Evolutionary conservation across 192 early-diverging fungal species (phyloP).

Genomic region (Coemansia sp.): DNA sequence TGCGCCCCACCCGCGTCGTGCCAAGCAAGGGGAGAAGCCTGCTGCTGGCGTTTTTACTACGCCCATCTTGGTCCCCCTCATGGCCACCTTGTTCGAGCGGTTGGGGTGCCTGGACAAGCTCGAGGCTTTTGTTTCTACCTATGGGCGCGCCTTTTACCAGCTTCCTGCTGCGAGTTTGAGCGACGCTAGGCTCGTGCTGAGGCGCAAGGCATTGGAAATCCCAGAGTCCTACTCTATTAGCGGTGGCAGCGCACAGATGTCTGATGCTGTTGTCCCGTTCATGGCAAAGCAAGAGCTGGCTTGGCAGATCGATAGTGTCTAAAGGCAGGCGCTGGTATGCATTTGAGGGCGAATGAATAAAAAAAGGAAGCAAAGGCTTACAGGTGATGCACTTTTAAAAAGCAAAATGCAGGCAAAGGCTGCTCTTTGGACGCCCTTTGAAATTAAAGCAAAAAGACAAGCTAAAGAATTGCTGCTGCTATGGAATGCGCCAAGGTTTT

Average conservation of each 20-base stretch:
- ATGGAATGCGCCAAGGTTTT: neutral
- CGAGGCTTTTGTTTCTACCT: constrained; percentile 76
- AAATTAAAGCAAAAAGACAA: neutral
- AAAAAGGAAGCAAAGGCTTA: neutral
- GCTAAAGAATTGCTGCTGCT: neutral
- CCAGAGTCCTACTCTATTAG: constrained; percentile 22
- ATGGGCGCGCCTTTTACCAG: constrained; percentile 85
- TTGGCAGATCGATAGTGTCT: constrained; percentile 57
- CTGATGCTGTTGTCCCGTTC: constrained; percentile 76
- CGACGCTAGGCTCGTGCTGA: constrained; percentile 27
- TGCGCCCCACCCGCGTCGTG: constrained; percentile 85
- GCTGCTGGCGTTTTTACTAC: constrained; percentile 95
- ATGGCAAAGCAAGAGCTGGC: constrained; percentile 67
- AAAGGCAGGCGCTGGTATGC: too few species aligned
- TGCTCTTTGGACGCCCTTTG: neutral
- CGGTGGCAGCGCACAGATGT: neutral
- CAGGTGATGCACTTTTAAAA: neutral
- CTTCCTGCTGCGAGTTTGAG: constrained; percentile 53
- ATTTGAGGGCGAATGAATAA: neutral
- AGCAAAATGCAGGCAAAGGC: neutral
- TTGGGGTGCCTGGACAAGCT: constrained; percentile 82
- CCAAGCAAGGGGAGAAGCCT: constrained; percentile 75
- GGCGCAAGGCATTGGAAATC: constrained; percentile 17
- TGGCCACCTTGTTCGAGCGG: constrained; percentile 85
- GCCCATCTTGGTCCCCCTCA: constrained; percentile 77